A percentile compares a stretch with the other conserved stretches of the same genome.
Conservation (phyloP, 257 asterid species). For the Penstemon davidsonii region DNA sequence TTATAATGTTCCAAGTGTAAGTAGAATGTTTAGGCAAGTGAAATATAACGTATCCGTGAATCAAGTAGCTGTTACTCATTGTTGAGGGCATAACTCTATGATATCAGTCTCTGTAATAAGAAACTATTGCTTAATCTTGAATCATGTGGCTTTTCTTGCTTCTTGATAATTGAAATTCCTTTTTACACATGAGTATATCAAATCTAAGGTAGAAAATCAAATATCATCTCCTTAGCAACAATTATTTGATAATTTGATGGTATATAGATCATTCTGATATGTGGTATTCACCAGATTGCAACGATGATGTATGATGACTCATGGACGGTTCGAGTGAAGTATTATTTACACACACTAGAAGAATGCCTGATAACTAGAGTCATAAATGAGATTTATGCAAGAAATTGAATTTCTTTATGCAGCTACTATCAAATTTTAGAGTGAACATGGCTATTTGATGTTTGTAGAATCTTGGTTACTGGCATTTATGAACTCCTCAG, state of each 20-base stretch:
- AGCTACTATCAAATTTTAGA: conserved; percentile 26
- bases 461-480: conserved; percentile 23
- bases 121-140: conserved; percentile 26
- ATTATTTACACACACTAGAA: conserved; percentile 44
- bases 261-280: conserved; percentile 43
- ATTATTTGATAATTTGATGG: conserved; percentile 27
- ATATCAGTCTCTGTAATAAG: background rate
- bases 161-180: conserved; percentile 16
- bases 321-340: conserved; percentile 52
- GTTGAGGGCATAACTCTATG: conserved; percentile 19
- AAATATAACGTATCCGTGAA: conserved; percentile 24
- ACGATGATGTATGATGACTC: conserved; percentile 71
- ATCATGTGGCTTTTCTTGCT: conserved; percentile 23
- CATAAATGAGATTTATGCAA: conserved; percentile 37
- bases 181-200: conserved; percentile 19
- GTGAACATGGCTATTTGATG: conserved; percentile 20
- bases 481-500: conserved; percentile 15
- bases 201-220: conserved; percentile 17
- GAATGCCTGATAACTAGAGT: conserved; percentile 42
- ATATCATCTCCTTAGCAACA: conserved; percentile 22
- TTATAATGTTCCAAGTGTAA: background rate
- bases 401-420: conserved; percentile 22
- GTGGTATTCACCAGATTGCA: conserved; percentile 70
- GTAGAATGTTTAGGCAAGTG: background rate
- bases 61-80: conserved; percentile 17